Conservation (phyloP, 345 rosid genomes). For the Linum usitatissimum region DNA sequence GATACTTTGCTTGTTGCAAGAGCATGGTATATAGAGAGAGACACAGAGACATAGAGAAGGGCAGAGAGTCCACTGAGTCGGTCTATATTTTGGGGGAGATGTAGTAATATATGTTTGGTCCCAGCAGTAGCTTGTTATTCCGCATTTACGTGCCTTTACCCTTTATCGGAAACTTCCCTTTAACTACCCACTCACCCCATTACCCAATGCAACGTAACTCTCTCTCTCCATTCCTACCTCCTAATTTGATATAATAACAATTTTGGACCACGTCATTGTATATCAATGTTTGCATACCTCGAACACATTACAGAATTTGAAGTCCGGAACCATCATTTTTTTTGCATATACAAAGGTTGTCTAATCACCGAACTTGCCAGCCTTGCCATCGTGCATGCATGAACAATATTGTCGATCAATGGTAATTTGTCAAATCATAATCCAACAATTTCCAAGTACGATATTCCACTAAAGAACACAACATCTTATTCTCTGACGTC, state of each 20-base stretch:
- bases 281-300: too few relatives aligned
- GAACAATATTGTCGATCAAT: too few relatives aligned
- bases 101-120: not conserved
- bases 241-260: not conserved
- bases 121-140: not conserved
- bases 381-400: too few relatives aligned
- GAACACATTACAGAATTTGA: too few relatives aligned
- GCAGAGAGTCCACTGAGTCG: not conserved
- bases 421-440: too few relatives aligned
- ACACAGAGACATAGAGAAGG: not conserved
- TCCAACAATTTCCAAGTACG: too few relatives aligned
- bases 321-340: too few relatives aligned
- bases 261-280: too few relatives aligned
- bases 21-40: not conserved
- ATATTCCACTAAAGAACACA: too few relatives aligned
- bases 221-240: too few relatives aligned
- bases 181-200: not conserved
- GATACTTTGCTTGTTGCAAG: not conserved
- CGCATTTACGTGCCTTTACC: not conserved
- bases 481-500: not conserved
- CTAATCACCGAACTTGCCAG: too few relatives aligned
- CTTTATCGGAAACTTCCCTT: not conserved
- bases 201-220: not conserved
- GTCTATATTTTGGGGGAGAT: not conserved
- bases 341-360: too few relatives aligned